Conservation (phyloP, 2,329 filamentous ascomycete species). For the Pseudocercospora pini-densiflorae region DNA sequence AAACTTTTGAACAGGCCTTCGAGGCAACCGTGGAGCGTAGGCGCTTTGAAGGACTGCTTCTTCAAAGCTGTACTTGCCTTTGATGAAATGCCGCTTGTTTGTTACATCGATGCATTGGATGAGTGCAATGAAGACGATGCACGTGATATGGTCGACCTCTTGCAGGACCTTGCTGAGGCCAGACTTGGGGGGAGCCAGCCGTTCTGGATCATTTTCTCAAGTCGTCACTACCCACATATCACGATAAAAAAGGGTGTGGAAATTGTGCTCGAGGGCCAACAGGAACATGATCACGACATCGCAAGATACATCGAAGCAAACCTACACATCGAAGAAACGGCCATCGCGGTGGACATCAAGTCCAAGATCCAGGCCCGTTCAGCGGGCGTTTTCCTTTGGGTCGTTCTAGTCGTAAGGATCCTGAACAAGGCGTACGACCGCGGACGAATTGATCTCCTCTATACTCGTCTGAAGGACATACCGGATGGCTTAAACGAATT, state of each 20-base stretch:
- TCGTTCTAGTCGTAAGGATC: conserved; percentile 51
- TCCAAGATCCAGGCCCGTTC: conserved; percentile 38
- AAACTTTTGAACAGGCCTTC: not conserved
- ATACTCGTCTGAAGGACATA: conserved; percentile 44
- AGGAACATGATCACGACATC: conserved; percentile 42
- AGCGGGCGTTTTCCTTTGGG: conserved; percentile 54
- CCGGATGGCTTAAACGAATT: conserved; percentile 51
- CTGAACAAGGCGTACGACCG: conserved; percentile 48
- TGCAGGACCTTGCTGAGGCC: conserved; percentile 40
- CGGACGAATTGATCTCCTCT: conserved; percentile 39
- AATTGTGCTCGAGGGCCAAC: conserved; percentile 42
- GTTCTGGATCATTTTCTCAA: conserved; percentile 47
- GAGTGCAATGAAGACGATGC: conserved; percentile 49
- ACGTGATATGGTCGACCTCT: conserved; percentile 44
- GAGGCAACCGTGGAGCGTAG: conserved; percentile 25
- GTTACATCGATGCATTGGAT: conserved; percentile 53
- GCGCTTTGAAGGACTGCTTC: conserved; percentile 38
- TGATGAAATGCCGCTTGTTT: conserved; percentile 34
- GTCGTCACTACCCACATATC: conserved; percentile 52
- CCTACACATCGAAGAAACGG: conserved; percentile 34
- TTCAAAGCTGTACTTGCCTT: conserved; percentile 35
- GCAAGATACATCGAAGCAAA: conserved; percentile 41
- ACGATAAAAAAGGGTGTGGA: conserved; percentile 37
- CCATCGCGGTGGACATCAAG: conserved; percentile 15
- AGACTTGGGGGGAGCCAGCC: not conserved